Base-by-base conservation (phyloP, 257 asterid genomes). In the Ajuga chamaepitys region DNA sequence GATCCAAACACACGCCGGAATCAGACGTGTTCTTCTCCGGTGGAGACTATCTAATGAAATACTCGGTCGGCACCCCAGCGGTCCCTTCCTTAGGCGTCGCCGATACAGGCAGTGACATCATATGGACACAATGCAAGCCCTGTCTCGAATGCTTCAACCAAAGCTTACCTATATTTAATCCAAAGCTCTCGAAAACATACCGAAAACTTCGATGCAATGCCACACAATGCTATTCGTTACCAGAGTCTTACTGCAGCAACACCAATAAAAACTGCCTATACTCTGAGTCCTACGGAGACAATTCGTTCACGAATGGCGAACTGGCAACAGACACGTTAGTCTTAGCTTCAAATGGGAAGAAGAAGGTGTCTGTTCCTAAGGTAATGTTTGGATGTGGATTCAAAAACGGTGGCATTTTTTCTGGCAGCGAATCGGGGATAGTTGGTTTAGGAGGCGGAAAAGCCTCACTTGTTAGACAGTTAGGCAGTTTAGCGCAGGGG, bases 81-180 rank as follows among this genome's bases (percentile, higher is more conserved):
- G 28, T 77, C 17, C 63, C 76, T 4, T 46, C 73, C 1, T 7
- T 71, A 3, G 82, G 72, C 38, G 53, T 77, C 1, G 70, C 66
- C 1, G 83, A 80, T 2, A 83, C 83, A 0, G 86, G 81, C 7
- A 83, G 85, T 13, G 78, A 71, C 52, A 2, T 74, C 0, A 59
- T 71, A 2, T 80, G 89, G 86, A 74, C 74, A 0, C 86, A 80
- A 34, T 81, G 89, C 44, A 17, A 62, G 12, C 86, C 89, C 3
- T 80, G 86, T 37, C 0, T 0, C 0, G 5, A n/a, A 4, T 80
- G 84, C 69, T 75, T 68, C 9, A 16, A 62, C 1, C 86, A 83
- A 37, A n/a, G 24, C 0, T 2, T 14, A 0, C 83, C 82, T 0
- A 4, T 79, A 2, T 82, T 82, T 42, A 14, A 46, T 1, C 75